phyloP scores from a whole-genome alignment of 1,284 basidiomycete genomes.

The Malassezia japonica region DNA sequence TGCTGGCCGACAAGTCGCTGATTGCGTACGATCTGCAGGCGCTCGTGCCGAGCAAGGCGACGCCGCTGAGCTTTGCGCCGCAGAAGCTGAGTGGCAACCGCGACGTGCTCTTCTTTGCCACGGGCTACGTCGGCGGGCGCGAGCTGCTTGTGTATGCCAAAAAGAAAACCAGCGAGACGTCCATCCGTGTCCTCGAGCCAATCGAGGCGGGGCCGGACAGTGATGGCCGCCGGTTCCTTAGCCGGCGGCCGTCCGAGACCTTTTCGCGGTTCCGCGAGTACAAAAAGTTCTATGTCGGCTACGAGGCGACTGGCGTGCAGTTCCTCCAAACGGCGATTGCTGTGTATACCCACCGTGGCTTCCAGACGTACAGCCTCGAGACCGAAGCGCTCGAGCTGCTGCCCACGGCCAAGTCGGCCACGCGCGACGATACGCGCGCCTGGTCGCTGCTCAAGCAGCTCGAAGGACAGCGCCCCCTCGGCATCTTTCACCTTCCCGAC shows the following conservation, averaged over 20 bases:
- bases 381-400: conserved; percentile 75
- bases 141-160: conserved; percentile 92
- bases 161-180: conserved; percentile 77
- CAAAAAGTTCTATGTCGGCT: conserved; percentile 14
- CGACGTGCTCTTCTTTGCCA: conserved; percentile 88
- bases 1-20: conserved; percentile 73
- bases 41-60: conserved; percentile 70
- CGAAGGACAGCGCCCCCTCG: conserved; percentile 67
- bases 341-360: conserved; percentile 82
- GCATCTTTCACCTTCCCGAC: conserved; percentile 70
- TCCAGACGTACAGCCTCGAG: conserved; percentile 77
- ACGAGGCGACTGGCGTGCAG: conserved; percentile 75
- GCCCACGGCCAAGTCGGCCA: conserved; percentile 55
- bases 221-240: conserved; percentile 20
- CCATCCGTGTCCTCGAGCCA: conserved; percentile 87
- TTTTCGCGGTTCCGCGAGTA: conserved; percentile 5
- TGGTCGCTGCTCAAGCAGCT: conserved; percentile 63
- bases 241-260: background rate
- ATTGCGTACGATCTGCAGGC: conserved; percentile 78
- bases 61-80: conserved; percentile 51
- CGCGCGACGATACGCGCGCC: conserved; percentile 61
- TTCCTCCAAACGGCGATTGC: conserved; percentile 85
- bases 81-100: conserved; percentile 77
- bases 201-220: conserved; percentile 58
- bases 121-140: conserved; percentile 71